These are phyloP conservation scores for Flaveria trinervia DNA, from an alignment of 129 eudicot species.

Conservation along the genomic window DNA sequence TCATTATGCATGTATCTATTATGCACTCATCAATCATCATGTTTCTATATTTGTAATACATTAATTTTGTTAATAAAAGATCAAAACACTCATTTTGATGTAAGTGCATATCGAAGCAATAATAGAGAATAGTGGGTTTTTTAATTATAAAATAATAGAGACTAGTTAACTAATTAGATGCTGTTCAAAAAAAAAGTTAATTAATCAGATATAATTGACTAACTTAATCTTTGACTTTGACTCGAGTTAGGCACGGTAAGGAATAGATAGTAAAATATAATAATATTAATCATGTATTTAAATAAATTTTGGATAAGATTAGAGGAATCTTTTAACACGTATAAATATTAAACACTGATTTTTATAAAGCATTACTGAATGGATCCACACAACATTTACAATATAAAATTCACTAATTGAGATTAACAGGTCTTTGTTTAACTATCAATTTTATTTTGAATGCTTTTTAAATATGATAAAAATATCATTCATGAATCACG, in stretches of 20 bases:
- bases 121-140: neutral
- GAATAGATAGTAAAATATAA: constrained; percentile 26
- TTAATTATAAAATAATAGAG: constrained; percentile 2
- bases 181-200: neutral
- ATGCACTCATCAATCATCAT: neutral
- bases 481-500: neutral
- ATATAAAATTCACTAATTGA: constrained; percentile 19
- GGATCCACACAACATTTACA: constrained; percentile 9
- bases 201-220: constrained; percentile 14
- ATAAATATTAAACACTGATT: constrained; percentile 25
- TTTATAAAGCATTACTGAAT: constrained; percentile 19
- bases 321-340: constrained; percentile 37
- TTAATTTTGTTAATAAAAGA: neutral
- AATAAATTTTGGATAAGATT: constrained; percentile 21
- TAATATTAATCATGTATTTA: constrained; percentile 4
- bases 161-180: neutral
- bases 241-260: constrained; percentile 28
- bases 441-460: neutral
- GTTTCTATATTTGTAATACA: constrained; percentile 6
- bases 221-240: constrained; percentile 10
- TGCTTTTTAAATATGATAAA: neutral
- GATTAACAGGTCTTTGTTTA: constrained; percentile 24
- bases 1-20: neutral
- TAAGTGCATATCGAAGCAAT: constrained; percentile 31
- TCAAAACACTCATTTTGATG: constrained; percentile 4